Evolutionary conservation across 345 rosid genomes (phyloP).

Genomic region (Gossypium australe): DNA sequence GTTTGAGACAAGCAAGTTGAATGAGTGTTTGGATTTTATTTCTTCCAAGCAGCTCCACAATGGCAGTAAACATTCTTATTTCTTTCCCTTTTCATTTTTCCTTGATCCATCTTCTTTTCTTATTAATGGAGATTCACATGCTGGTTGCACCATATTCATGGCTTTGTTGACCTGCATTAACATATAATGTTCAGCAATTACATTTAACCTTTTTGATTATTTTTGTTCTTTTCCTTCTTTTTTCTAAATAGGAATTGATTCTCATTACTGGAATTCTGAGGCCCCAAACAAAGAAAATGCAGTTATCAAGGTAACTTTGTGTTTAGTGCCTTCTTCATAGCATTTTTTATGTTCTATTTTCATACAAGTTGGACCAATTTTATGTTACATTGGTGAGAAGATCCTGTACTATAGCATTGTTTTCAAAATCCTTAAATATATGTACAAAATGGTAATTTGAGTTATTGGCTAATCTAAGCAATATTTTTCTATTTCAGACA

Average conservation of each 20-base stretch:
- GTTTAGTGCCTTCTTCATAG: background rate
- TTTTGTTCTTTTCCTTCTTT: background rate
- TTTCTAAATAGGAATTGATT: conserved; percentile 39
- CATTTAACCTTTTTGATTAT: too few species aligned
- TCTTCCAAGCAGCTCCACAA: conserved; percentile 90
- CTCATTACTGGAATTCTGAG: conserved; percentile 39
- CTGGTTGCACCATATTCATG: background rate
- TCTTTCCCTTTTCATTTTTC: background rate
- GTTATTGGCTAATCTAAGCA: background rate
- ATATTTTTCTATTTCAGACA: background rate
- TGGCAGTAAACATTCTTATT: conserved; percentile 42
- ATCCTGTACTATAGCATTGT: background rate
- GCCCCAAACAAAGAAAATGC: conserved; percentile 30
- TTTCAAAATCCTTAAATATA: background rate
- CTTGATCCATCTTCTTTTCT: too few species aligned
- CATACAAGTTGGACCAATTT: background rate
- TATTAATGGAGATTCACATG: background rate
- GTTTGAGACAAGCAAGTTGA: conserved; percentile 86
- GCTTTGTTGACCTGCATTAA: conserved; percentile 4
- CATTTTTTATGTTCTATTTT: background rate
- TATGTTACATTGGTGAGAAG: background rate
- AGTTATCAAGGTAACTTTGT: conserved; percentile 45
- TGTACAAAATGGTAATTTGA: too few species aligned
- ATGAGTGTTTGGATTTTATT: conserved; percentile 90
- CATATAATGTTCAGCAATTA: background rate